Conservation (phyloP, 176 grass and related monocot genomes). For the Dendrocalamus sinicus region DNA sequence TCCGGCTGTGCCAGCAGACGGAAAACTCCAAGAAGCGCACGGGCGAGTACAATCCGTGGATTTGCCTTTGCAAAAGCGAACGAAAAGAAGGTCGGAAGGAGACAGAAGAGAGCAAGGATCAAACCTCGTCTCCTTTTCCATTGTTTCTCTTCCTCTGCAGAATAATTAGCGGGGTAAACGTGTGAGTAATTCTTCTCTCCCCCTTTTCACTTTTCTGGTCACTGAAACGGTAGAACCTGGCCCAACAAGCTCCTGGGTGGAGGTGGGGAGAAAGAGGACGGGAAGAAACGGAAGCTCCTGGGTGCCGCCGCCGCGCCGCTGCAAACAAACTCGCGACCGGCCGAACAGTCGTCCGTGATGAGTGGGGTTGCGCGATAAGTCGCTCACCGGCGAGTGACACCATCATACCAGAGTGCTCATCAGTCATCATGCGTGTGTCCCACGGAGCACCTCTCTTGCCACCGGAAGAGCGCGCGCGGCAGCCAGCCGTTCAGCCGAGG, state of each 20-base stretch:
- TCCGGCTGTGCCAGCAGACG: neutral
- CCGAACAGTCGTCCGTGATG: neutral
- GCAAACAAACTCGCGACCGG: conserved; percentile 15
- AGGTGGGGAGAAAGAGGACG: neutral
- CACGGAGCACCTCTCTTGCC: neutral
- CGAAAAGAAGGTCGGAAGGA: neutral
- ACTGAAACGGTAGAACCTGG: neutral
- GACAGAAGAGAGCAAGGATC: neutral
- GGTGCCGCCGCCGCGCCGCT: neutral
- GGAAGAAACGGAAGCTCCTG: neutral
- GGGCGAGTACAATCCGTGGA: conserved; percentile 4
- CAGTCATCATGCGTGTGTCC: conserved; percentile 39
- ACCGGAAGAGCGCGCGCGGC: neutral
- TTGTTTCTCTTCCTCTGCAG: neutral
- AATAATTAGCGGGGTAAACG: neutral
- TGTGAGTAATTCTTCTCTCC: neutral
- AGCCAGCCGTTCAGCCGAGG: neutral
- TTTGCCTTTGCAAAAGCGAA: conserved; percentile 22
- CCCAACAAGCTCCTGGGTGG: neutral
- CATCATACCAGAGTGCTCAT: conserved; percentile 44
- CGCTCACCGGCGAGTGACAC: conserved; percentile 38
- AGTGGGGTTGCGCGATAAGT: conserved; percentile 38
- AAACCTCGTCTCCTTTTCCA: conserved; percentile 23
- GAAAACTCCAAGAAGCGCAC: conserved; percentile 3
- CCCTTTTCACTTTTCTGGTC: neutral